These are phyloP conservation scores for Calonectria honghensis DNA, from an alignment of 2,329 filamentous ascomycete genomes.

Conservation along the genomic window DNA sequence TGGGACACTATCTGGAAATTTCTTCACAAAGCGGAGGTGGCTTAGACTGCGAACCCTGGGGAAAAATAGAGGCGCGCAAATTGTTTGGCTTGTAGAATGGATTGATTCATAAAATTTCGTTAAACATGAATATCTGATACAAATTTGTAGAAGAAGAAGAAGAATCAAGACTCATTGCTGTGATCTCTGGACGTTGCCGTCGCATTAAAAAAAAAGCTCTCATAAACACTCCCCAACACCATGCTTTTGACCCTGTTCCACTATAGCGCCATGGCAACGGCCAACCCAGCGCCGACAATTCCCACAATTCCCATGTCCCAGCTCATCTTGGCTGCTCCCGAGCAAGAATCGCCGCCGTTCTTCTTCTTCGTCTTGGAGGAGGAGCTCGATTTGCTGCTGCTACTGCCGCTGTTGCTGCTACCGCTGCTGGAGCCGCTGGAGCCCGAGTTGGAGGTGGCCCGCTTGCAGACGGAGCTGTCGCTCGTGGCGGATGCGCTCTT, in stretches of 20 bases:
- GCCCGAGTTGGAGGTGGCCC: not conserved
- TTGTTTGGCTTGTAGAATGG: not conserved
- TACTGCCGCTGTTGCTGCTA: not conserved
- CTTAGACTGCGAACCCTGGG: not conserved
- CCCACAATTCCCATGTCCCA: slow-evolving; percentile 37
- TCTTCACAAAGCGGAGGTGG: not conserved
- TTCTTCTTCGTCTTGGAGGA: slow-evolving; percentile 27
- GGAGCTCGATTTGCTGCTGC: slow-evolving; percentile 25
- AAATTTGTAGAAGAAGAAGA: not conserved
- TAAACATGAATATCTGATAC: slow-evolving; percentile 5
- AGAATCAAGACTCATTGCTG: not conserved
- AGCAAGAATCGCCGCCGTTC: slow-evolving; percentile 35
- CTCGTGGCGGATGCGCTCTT: not conserved
- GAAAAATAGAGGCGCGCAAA: too few relatives aligned
- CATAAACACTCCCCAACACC: not conserved
- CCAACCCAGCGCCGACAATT: slow-evolving; percentile 38
- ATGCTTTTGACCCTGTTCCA: not conserved
- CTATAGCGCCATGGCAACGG: slow-evolving; percentile 29
- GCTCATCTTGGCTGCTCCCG: not conserved
- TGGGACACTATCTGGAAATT: slow-evolving; percentile 47
- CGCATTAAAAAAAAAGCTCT: not conserved
- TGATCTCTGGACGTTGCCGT: not conserved
- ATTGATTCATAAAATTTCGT: slow-evolving; percentile 13
- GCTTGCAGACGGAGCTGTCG: slow-evolving; percentile 11
- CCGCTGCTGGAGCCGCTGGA: slow-evolving; percentile 5